phyloP scores from a whole-genome alignment of 164 flowering plant species.

The Liriodendron chinense region DNA sequence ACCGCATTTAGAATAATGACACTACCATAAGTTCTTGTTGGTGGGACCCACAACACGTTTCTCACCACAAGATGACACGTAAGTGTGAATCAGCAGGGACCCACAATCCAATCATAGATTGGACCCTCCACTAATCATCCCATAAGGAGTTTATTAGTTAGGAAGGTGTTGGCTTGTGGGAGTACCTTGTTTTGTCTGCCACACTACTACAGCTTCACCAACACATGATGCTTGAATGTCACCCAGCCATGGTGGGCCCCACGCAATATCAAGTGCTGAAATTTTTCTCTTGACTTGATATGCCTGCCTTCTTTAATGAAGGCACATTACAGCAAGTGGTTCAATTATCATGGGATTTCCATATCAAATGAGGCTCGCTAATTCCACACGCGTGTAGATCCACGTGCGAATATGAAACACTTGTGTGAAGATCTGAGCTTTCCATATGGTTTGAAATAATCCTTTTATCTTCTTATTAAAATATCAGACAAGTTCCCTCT shows the following conservation, averaged over 20 bases:
- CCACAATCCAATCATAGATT: conserved; percentile 14
- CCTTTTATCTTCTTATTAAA: too few relatives aligned
- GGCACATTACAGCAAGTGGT: neutral
- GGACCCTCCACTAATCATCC: conserved; percentile 22
- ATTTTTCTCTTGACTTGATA: neutral
- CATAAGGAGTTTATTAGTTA: conserved; percentile 8
- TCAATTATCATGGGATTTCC: too few relatives aligned
- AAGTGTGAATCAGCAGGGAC: conserved; percentile 9
- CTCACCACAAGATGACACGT: conserved; percentile 1
- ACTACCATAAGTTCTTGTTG: neutral
- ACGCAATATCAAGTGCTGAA: conserved; percentile 21
- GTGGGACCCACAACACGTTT: neutral
- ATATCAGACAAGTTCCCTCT: too few relatives aligned
- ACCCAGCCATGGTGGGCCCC: conserved; percentile 34
- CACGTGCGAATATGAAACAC: too few relatives aligned
- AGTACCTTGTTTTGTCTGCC: conserved; percentile 54
- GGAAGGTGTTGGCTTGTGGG: conserved; percentile 23
- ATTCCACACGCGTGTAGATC: too few relatives aligned
- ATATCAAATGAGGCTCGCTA: too few relatives aligned
- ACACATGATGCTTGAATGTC: conserved; percentile 32
- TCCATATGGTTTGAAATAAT: too few relatives aligned
- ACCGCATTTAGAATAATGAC: neutral
- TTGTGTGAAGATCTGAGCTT: too few relatives aligned
- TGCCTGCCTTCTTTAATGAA: neutral
- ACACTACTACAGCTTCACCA: conserved; percentile 18